Evolutionary conservation across 495 filamentous ascomycete genomes (phyloP).

Genomic region (Penicillium coffeae): DNA sequence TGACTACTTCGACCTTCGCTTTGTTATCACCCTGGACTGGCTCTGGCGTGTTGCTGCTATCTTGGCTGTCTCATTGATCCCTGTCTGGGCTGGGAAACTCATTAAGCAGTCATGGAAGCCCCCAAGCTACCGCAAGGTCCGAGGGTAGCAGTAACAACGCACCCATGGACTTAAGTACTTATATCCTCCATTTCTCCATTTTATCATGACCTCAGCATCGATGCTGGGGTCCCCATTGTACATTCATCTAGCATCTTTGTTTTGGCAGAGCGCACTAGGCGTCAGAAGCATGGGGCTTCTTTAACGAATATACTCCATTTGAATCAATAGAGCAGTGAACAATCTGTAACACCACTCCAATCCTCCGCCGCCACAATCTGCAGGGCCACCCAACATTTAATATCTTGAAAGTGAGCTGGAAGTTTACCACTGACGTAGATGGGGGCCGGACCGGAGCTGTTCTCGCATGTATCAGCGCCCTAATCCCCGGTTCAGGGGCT

Average conservation of each 20-base stretch:
- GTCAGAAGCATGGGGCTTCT: slow-evolving; percentile 1
- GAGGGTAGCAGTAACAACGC: slow-evolving; percentile 61
- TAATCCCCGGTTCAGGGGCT: too few species aligned
- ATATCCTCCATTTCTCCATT: slow-evolving; percentile 1
- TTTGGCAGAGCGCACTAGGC: slow-evolving; percentile 15
- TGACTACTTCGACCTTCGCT: slow-evolving; percentile 84
- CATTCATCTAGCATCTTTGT: slow-evolving; percentile 13
- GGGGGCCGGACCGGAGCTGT: too few species aligned
- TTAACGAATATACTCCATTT: too few species aligned
- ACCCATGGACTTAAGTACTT: slow-evolving; percentile 1
- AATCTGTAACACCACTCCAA: too few species aligned
- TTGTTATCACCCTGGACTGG: slow-evolving; percentile 74
- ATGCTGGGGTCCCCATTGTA: slow-evolving; percentile 8
- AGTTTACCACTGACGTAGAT: too few species aligned
- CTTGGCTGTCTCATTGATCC: slow-evolving; percentile 70
- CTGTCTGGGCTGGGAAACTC: slow-evolving; percentile 81
- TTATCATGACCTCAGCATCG: too few species aligned
- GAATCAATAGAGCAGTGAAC: too few species aligned
- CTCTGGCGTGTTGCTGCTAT: slow-evolving; percentile 85
- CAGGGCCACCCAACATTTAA: too few species aligned
- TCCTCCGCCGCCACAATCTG: too few species aligned
- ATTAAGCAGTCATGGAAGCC: slow-evolving; percentile 81
- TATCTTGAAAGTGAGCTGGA: too few species aligned
- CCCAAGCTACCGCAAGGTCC: slow-evolving; percentile 94
- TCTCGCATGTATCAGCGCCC: too few species aligned